Evolutionary conservation across 1,284 basidiomycete genomes (phyloP), one percentile per base, ranked within the genome.

Genomic region (Trichosporon coremiiforme): DNA sequence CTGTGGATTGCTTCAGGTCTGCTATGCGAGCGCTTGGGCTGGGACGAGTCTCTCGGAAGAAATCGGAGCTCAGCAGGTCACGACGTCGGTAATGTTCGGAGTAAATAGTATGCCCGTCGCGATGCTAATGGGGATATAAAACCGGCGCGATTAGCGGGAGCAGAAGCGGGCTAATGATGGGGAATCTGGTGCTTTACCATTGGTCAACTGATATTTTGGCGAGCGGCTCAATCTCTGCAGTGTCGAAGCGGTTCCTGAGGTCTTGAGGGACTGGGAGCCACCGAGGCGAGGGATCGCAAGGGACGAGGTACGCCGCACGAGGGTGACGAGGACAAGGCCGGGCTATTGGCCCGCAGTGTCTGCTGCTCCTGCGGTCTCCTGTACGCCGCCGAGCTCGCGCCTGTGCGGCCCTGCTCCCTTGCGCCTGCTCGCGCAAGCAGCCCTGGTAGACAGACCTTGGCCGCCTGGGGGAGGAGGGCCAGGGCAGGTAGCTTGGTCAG

Each of bases 11-110:
- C 29, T 33, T n/a, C 25, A 31, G 57, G 31, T 62, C 31, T 35
- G 2, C 5, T 15, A 12, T 15, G 55, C 13, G 20, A 20, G 15
- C 25, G 55, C 55, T 6, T 33, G 25, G 12, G 57, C 50, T 62
- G 31, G 29, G 17, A 35, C 15, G 7, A n/a, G 31, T 31, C 8
- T 31, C n/a, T 62, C 57, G 57, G 57, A n/a, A 62, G 57, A 35
- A 62, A 33, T 33, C 57, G 57, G 57, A 35, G 31, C 7, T 8
- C 4, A n/a, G 15, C 2, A n/a, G 12, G 29, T 2, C 13, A 8
- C 29, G 29, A 22, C 57, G n/a, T 62, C 57, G 57, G 57, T n/a
- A 35, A 62, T 62, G 57, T 62, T 62, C 57, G 57, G 57, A 62
- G 57, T 62, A 62, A 62, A 33, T 62, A 62, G 57, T 35, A 17